phyloP scores from a whole-genome alignment of 805 yeast species.

The Groenewaldozyma salmanticensis region DNA sequence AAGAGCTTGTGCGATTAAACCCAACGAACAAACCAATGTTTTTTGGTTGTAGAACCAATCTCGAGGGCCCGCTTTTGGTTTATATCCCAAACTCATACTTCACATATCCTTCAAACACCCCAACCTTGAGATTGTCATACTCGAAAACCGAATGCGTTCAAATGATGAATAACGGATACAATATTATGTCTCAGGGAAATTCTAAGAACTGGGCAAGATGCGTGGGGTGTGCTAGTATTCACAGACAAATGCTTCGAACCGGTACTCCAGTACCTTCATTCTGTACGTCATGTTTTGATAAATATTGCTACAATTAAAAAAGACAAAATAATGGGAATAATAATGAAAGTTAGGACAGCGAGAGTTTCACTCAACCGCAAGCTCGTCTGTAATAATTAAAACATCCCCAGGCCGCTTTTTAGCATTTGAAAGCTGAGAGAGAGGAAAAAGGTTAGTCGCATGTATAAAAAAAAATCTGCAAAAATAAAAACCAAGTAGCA shows the following conservation, averaged over 20 bases:
- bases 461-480: not conserved
- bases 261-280: conserved; percentile 52
- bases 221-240: conserved; percentile 74
- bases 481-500: not conserved
- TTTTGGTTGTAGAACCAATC: conserved; percentile 66
- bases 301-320: conserved; percentile 41
- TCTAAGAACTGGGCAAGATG: conserved; percentile 67
- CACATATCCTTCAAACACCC: conserved; percentile 56
- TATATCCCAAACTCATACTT: conserved; percentile 68
- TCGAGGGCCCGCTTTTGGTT: conserved; percentile 59
- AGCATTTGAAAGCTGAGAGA: not conserved
- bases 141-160: conserved; percentile 44
- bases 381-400: not conserved
- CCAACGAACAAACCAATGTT: conserved; percentile 45
- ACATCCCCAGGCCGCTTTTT: not conserved
- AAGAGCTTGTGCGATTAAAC: conserved; percentile 3
- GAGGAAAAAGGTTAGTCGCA: not conserved
- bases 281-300: conserved; percentile 61
- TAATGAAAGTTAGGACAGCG: not conserved
- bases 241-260: conserved; percentile 66
- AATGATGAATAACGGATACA: conserved; percentile 69
- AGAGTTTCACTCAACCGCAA: not conserved
- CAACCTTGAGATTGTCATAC: conserved; percentile 61
- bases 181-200: conserved; percentile 58
- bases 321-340: not conserved